A percentile compares a stretch with the other conserved stretches of the same genome.
These are phyloP conservation scores for Thymus mandschuricus DNA, from an alignment of 257 asterid species.

Conservation along the genomic window DNA sequence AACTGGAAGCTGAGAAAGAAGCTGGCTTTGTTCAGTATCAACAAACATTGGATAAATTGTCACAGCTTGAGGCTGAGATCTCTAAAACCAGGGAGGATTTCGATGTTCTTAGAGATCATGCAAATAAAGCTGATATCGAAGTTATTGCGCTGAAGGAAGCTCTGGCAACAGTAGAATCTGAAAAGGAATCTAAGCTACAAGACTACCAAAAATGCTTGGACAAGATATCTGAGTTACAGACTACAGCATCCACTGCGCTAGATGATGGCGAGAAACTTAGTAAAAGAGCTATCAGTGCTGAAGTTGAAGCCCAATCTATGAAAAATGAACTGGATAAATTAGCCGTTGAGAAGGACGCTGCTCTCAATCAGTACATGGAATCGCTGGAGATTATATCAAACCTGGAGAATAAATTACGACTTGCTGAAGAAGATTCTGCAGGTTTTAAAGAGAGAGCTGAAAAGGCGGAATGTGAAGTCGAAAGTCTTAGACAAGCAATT, in stretches of 20 bases:
- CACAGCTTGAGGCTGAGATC: slow-evolving; percentile 65
- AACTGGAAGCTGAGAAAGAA: slow-evolving; percentile 89
- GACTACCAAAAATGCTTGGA: slow-evolving; percentile 70
- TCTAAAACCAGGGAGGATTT: slow-evolving; percentile 68
- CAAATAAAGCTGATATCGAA: slow-evolving; percentile 80
- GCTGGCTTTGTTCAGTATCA: slow-evolving; percentile 70
- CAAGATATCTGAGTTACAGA: slow-evolving; percentile 67
- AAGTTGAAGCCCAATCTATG: slow-evolving; percentile 54
- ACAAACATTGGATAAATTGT: slow-evolving; percentile 63
- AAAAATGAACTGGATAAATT: slow-evolving; percentile 56
- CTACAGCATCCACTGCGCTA: slow-evolving; percentile 41
- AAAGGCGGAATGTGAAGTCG: slow-evolving; percentile 75
- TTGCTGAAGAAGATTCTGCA: slow-evolving; percentile 65
- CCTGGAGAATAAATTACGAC: slow-evolving; percentile 71
- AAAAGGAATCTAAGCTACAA: slow-evolving; percentile 70
- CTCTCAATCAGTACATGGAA: slow-evolving; percentile 72
- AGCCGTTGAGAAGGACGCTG: slow-evolving; percentile 69
- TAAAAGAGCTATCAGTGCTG: slow-evolving; percentile 59
- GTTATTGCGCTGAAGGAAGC: slow-evolving; percentile 60
- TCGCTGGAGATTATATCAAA: slow-evolving; percentile 73
- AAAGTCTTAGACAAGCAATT: slow-evolving; percentile 60
- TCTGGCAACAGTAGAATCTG: slow-evolving; percentile 64
- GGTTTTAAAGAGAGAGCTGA: slow-evolving; percentile 71
- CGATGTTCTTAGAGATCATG: slow-evolving; percentile 59
- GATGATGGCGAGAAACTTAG: slow-evolving; percentile 50